A percentile compares a stretch with the other conserved stretches of the same genome.
phyloP scores from a whole-genome alignment of 108 stramenopile genomes.

The Cyclotella choctawhatcheeana region DNA sequence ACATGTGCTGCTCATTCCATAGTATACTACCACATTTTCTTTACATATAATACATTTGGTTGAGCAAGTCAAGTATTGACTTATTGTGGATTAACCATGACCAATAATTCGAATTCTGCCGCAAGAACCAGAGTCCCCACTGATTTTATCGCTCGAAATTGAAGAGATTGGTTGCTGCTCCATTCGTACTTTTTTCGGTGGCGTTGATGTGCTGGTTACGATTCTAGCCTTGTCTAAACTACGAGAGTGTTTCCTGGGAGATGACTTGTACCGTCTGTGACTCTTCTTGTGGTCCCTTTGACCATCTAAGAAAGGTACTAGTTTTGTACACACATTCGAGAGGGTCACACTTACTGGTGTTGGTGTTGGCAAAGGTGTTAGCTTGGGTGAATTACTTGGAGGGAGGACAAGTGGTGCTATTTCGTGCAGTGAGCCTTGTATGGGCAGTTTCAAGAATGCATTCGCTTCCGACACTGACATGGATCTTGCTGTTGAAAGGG shows the following conservation, averaged over 20 bases:
- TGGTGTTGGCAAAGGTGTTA: conserved; percentile 12
- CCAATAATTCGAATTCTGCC: conserved; percentile 8
- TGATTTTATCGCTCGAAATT: background rate
- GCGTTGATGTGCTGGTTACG: background rate
- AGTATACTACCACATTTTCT: conserved; percentile 1
- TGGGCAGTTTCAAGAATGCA: conserved; percentile 26
- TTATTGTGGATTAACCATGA: background rate
- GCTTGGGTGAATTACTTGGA: conserved; percentile 44
- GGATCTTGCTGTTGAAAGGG: conserved; percentile 14
- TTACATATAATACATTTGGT: background rate
- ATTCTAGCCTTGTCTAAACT: background rate
- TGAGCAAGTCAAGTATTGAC: background rate
- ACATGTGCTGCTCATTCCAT: conserved; percentile 1
- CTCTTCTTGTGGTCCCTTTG: conserved; percentile 17
- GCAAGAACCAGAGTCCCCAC: background rate
- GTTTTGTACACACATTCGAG: conserved; percentile 48
- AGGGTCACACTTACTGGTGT: conserved; percentile 36
- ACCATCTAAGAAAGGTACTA: conserved; percentile 31
- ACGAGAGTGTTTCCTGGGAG: conserved; percentile 18
- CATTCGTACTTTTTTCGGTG: conserved; percentile 19
- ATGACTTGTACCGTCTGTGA: conserved; percentile 19
- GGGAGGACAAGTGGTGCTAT: conserved; percentile 26
- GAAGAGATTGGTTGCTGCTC: conserved; percentile 6
- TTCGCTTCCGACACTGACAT: conserved; percentile 23
- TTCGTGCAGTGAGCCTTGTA: conserved; percentile 19